Percentiles rank a stretch among this genome's conserved stretches.
Conservation (phyloP, 169 alveolate species). For the Plasmodium vinckei region DNA sequence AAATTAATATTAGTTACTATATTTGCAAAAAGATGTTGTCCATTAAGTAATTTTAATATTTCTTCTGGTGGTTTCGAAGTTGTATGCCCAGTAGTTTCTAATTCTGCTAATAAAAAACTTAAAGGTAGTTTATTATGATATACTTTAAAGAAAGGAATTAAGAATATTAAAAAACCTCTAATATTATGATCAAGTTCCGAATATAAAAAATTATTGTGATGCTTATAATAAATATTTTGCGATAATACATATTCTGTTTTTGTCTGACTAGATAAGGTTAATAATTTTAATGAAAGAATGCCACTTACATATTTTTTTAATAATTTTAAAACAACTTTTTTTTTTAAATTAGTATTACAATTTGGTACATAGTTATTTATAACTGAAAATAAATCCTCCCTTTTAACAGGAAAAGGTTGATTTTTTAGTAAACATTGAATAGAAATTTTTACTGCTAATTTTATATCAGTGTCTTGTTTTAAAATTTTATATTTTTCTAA, state of each 20-base stretch:
- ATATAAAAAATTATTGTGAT: conserved; percentile 58
- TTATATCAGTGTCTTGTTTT: conserved; percentile 30
- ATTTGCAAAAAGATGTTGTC: conserved; percentile 25
- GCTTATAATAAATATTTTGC: conserved; percentile 32
- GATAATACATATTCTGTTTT: conserved; percentile 58
- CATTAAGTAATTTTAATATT: conserved; percentile 19
- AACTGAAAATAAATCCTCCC: conserved; percentile 35
- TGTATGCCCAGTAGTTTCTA: conserved; percentile 18
- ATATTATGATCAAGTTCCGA: conserved; percentile 53
- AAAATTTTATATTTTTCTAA: not conserved
- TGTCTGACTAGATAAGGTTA: conserved; percentile 30
- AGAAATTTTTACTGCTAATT: conserved; percentile 52
- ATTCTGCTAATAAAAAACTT: conserved; percentile 26
- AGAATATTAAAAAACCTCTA: conserved; percentile 52
- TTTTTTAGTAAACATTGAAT: conserved; percentile 35
- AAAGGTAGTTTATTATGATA: conserved; percentile 69
- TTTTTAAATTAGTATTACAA: conserved; percentile 34
- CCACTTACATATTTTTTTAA: conserved; percentile 29
- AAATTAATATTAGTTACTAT: conserved; percentile 6
- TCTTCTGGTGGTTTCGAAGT: conserved; percentile 48
- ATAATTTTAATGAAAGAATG: conserved; percentile 49
- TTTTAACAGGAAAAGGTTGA: conserved; percentile 72
- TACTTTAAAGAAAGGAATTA: conserved; percentile 43
- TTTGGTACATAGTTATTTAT: conserved; percentile 38
- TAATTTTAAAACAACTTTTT: conserved; percentile 14